Evolutionary conservation across 129 eudicot species (phyloP).

Genomic region (Chrysanthemum makinoi): DNA sequence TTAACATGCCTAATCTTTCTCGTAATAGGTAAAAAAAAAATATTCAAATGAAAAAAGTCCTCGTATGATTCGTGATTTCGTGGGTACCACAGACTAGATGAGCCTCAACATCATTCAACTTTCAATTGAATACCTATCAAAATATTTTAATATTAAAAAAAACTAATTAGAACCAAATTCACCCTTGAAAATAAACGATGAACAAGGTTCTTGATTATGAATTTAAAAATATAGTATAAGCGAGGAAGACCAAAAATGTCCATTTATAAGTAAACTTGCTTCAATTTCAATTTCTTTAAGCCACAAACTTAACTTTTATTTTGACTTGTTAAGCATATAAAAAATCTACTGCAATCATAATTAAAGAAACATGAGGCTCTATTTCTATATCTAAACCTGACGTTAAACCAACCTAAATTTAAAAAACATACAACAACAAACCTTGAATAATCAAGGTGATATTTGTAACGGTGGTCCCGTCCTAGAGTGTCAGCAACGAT

Average conservation of each 20-base stretch:
- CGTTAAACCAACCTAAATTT: too few relatives aligned
- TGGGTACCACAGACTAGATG: slow-evolving; percentile 8
- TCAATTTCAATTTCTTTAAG: slow-evolving; percentile 14
- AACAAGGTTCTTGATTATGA: slow-evolving; percentile 25
- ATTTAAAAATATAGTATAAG: slow-evolving; percentile 22
- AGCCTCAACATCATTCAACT: slow-evolving; percentile 19
- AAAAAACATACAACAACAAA: too few relatives aligned
- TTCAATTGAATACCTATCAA: slow-evolving; percentile 13
- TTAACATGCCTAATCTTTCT: neutral
- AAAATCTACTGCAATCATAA: too few relatives aligned
- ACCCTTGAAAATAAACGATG: slow-evolving; percentile 1
- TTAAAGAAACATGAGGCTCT: too few relatives aligned
- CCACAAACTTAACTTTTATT: slow-evolving; percentile 17
- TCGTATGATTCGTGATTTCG: too few relatives aligned
- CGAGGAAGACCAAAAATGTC: neutral
- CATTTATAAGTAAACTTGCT: slow-evolving; percentile 19
- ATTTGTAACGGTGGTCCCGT: too few relatives aligned
- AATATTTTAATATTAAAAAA: slow-evolving; percentile 13
- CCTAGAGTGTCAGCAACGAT: too few relatives aligned
- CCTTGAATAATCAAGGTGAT: too few relatives aligned
- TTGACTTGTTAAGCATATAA: too few relatives aligned
- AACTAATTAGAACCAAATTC: slow-evolving; percentile 16
- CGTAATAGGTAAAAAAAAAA: slow-evolving; percentile 16
- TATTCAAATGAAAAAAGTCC: neutral
- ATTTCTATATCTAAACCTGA: too few relatives aligned